Base-by-base conservation (phyloP, 2,329 filamentous ascomycete genomes). In the Rutstroemia sp. region DNA sequence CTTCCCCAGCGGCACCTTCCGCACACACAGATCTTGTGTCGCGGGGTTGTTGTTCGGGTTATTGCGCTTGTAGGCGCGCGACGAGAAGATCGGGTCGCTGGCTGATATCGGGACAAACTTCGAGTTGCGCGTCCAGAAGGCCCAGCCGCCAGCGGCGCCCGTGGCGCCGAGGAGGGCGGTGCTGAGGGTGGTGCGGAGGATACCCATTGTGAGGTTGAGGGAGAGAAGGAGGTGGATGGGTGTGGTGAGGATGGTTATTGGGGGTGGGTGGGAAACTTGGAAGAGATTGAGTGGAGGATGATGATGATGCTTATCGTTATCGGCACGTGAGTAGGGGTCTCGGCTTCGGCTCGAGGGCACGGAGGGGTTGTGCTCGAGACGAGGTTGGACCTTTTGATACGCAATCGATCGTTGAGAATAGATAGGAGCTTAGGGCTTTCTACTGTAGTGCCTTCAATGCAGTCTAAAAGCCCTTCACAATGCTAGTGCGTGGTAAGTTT, bases 31-130 rank as follows among this genome's bases (percentile, higher is more conserved):
- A 66, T 90, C 87, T 57, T 87, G 78, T 0, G 79, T 80, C 0
- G 79, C 74, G 0, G 84, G 80, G 68, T 88, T 87, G 34, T 75
- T 71, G 44, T 78, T 75, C 1, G 82, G 80, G 64, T 89, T 90
- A 70, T 79, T 78, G 58, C 76, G 77, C 49, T 74, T 71, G 73
- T 79, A 87, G 55, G 77, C 70, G 17, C 76, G 73, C 27, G 79
- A 79, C 54, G 73, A 73, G 76, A 83, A 86, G 63, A 88, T 70
- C 38, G 80, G 78, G 63, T 88, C 84, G 61, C 78, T 76, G 46
- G 77, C 68, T n/a, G 75, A 69, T 48, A 86, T 68, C 42, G 86
- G 78, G 53, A 81, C 76, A 64, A 82, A 68, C 51, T 62, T 60
- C 1, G 64, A 60, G 39, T 63, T 62, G 42, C 60, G 58, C 1